Percentiles rank a stretch among this genome's conserved stretches.
These are phyloP conservation scores for Leccinum truebloodii DNA, from an alignment of 768 basidiomycete genomes.

Conservation along the genomic window DNA sequence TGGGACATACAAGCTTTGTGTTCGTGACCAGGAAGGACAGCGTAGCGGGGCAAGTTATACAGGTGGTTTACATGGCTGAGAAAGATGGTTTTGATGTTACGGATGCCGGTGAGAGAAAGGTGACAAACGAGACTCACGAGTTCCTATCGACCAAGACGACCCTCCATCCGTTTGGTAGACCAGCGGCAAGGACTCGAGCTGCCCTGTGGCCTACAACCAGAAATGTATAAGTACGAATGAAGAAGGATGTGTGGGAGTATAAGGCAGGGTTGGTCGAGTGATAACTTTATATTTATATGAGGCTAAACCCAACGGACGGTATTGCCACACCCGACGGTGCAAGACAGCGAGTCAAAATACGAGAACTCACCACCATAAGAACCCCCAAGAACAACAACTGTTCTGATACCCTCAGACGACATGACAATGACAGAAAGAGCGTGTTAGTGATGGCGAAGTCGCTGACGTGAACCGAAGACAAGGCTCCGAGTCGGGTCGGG, in stretches of 20 bases:
- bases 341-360: conserved; percentile 4
- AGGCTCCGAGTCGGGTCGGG: background rate
- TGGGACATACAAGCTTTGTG: conserved; percentile 58
- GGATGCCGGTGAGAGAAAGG: background rate
- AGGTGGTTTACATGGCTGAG: conserved; percentile 54
- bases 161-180: conserved; percentile 52
- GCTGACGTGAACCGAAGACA: background rate
- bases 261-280: background rate
- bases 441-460: background rate
- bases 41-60: conserved; percentile 59
- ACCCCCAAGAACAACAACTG: conserved; percentile 55
- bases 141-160: conserved; percentile 62
- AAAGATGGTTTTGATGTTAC: background rate
- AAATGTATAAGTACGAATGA: background rate
- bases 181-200: conserved; percentile 48
- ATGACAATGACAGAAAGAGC: conserved; percentile 8
- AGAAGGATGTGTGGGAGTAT: background rate
- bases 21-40: conserved; percentile 59
- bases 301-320: background rate
- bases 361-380: conserved; percentile 50
- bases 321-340: background rate
- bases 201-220: conserved; percentile 44
- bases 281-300: background rate
- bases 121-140: conserved; percentile 39
- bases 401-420: conserved; percentile 22